These are phyloP conservation scores for Picocystis sp. DNA, from an alignment of 163 green algal genomes.

Conservation along the genomic window DNA sequence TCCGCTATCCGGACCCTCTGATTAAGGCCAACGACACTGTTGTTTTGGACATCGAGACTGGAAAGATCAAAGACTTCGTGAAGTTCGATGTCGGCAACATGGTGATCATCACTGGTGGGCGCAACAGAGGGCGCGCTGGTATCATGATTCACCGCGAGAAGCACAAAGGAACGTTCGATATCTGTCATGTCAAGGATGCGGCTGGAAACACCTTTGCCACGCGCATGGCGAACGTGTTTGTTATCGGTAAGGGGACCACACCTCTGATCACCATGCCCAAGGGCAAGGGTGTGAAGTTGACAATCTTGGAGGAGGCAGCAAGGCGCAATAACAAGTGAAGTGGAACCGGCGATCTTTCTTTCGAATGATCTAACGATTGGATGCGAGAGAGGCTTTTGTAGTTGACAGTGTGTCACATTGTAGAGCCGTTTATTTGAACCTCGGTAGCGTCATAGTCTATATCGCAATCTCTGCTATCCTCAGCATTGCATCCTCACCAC, in stretches of 20 bases:
- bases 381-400: too few relatives aligned
- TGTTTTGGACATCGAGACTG: slow-evolving; percentile 89
- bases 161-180: slow-evolving; percentile 91
- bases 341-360: too few relatives aligned
- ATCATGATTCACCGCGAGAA: slow-evolving; percentile 86
- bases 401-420: too few relatives aligned
- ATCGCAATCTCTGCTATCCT: too few relatives aligned
- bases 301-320: slow-evolving; percentile 75
- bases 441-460: too few relatives aligned
- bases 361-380: too few relatives aligned
- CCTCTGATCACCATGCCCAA: slow-evolving; percentile 91
- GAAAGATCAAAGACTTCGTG: slow-evolving; percentile 95
- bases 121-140: slow-evolving; percentile 89
- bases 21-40: slow-evolving; percentile 95
- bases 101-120: slow-evolving; percentile 78
- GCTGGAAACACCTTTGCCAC: slow-evolving; percentile 78
- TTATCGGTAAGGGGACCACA: slow-evolving; percentile 94
- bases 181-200: slow-evolving; percentile 89
- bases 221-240: slow-evolving; percentile 86
- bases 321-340: too few relatives aligned
- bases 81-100: slow-evolving; percentile 97
- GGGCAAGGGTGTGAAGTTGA: slow-evolving; percentile 89
- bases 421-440: too few relatives aligned
- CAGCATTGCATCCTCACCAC: too few relatives aligned
- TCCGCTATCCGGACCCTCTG: slow-evolving; percentile 94